phyloP scores from a whole-genome alignment of 1,139 yeast species.

The Blastobotrys persicus region DNA sequence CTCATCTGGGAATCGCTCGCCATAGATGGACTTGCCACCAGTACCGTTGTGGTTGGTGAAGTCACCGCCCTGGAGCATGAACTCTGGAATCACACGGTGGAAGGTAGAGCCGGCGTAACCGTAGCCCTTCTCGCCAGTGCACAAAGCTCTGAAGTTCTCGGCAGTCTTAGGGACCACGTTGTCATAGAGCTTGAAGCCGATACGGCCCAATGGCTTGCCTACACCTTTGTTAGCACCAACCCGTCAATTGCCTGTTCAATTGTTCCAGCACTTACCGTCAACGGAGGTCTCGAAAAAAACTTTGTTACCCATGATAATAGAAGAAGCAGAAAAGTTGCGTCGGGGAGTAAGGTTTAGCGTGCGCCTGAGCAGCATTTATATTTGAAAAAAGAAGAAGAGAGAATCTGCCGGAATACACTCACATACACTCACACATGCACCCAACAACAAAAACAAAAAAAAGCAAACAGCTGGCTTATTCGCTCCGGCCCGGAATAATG shows the following conservation, averaged over 20 bases:
- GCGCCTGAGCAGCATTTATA: conserved; percentile 9
- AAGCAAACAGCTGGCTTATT: conserved; percentile 15
- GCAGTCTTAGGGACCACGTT: conserved; percentile 91
- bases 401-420: too few species aligned
- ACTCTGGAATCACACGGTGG: conserved; percentile 92
- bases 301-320: conserved; percentile 41
- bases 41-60: conserved; percentile 90
- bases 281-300: conserved; percentile 79
- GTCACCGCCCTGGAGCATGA: conserved; percentile 98
- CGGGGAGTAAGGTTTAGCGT: conserved; percentile 9
- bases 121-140: conserved; percentile 76
- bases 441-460: conserved; percentile 13
- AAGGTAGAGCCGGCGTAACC: conserved; percentile 82
- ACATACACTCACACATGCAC: too few species aligned
- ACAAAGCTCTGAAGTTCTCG: conserved; percentile 68
- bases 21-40: conserved; percentile 95
- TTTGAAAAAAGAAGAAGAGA: conserved; percentile 9
- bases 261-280: conserved; percentile 47
- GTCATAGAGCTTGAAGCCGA: conserved; percentile 79
- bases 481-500: too few species aligned
- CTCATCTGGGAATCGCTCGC: conserved; percentile 83
- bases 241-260: not conserved
- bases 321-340: conserved; percentile 15
- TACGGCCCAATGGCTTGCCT: conserved; percentile 63
- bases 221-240: conserved; percentile 12